Evolutionary conservation across 768 basidiomycete genomes (phyloP), one percentile per base, ranked within the genome.

Genomic region (Leccinellum luteum): DNA sequence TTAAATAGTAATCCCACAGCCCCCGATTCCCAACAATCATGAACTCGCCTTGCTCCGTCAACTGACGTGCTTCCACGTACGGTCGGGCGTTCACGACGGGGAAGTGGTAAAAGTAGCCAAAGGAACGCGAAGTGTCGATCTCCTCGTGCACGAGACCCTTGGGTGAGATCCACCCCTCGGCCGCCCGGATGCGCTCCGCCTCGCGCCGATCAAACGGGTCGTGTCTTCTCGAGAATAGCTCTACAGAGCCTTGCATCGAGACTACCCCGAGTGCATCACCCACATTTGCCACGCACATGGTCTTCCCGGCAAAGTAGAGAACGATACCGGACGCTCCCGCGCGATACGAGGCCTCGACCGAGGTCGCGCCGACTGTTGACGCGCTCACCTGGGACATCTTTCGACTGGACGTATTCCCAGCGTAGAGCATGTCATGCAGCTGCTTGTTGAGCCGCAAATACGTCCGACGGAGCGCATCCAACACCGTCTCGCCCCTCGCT

Each of bases 151-250:
- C 87, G 48, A 89, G 78, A 3, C 96, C 96, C 49, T 87, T 84
- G 12, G 92, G 90, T 2, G 94, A 94, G 53, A 99, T 86, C 89
- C 92, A 98, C 2, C 94, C 96, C 67, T 98, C 96, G 8, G 94
- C 92, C 1, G 83, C 76, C 27, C 96, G 85, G 58, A 98, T 98
- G n/a, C 95, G 81, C 14, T 78, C 79, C 7, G 88, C 92, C 75
- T 99, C 97, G 6, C 76, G 73, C 15, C 87, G 82, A 64, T 98
- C 91, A 60, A 92, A 94, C 0, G 97, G 96, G 58, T 94, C 90
- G 65, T 99, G 97, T 63, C 85, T 84, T 60, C 78, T 80, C 25
- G 95, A 90, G 32, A 97, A 76, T 14, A 85, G 71, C 51, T 88
- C 74, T 1, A 92, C 90, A 17, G 81, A 81, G 0, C 93, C 94